Conservation (phyloP, 129 eudicot species). For the Centaurea solstitialis region DNA sequence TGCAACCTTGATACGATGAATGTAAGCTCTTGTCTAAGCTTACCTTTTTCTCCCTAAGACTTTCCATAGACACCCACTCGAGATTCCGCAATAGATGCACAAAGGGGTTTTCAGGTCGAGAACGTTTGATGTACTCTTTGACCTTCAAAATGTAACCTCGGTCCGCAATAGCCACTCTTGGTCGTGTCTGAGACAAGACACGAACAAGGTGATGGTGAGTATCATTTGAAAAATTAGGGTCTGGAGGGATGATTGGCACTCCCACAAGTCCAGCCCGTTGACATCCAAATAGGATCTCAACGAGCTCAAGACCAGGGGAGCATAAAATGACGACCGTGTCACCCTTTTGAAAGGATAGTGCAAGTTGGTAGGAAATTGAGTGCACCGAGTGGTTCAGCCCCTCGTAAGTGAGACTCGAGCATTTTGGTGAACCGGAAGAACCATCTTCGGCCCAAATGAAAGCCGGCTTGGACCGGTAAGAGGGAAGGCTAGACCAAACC, state of each 20-base stretch:
- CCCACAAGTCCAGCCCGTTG: slow-evolving; percentile 68
- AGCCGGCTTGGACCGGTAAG: slow-evolving; percentile 68
- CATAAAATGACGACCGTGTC: slow-evolving; percentile 59
- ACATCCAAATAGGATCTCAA: slow-evolving; percentile 62
- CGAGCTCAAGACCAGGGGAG: slow-evolving; percentile 67
- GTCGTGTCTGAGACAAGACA: slow-evolving; percentile 64
- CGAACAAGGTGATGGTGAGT: slow-evolving; percentile 63
- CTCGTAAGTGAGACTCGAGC: slow-evolving; percentile 58
- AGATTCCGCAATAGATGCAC: slow-evolving; percentile 29
- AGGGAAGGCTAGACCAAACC: slow-evolving; percentile 63
- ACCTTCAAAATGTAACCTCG: slow-evolving; percentile 37
- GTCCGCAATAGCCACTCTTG: slow-evolving; percentile 61
- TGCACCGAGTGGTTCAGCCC: slow-evolving; percentile 56
- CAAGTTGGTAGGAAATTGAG: slow-evolving; percentile 49
- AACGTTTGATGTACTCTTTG: slow-evolving; percentile 23
- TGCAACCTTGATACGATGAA: slow-evolving; percentile 59
- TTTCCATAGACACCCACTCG: slow-evolving; percentile 51
- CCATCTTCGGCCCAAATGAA: slow-evolving; percentile 73
- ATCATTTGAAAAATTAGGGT: slow-evolving; percentile 45
- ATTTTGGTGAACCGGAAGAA: slow-evolving; percentile 4
- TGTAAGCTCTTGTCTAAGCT: neutral
- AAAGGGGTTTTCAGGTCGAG: slow-evolving; percentile 25
- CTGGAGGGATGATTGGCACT: slow-evolving; percentile 65
- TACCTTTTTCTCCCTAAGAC: slow-evolving; percentile 24
- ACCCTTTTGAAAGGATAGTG: slow-evolving; percentile 38